Percentiles rank a stretch among this genome's conserved stretches.
phyloP scores from a whole-genome alignment of 2,329 filamentous ascomycete species.

The Arthrobotrys sphaeroides region DNA sequence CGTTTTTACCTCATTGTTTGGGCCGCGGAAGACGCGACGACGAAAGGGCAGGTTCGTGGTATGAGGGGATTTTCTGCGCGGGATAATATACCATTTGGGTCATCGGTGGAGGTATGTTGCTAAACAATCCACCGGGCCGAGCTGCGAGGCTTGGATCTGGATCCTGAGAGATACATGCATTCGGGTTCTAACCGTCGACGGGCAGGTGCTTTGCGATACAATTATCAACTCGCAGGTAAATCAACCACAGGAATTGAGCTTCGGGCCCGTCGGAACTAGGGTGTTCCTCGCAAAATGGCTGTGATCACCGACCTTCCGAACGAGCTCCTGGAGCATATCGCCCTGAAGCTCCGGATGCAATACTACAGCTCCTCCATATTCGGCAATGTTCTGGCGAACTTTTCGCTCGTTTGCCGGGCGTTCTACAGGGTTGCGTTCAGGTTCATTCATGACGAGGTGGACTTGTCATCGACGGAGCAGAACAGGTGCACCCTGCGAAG shows the following conservation, averaged over 20 bases:
- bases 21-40: not conserved
- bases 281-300: not conserved
- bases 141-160: too few species aligned
- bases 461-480: not conserved
- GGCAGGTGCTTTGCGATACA: not conserved
- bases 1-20: not conserved
- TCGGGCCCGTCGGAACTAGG: not conserved
- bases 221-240: not conserved
- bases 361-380: not conserved
- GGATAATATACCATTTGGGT: not conserved
- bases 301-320: constrained; percentile 18
- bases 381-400: constrained; percentile 7
- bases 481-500: not conserved
- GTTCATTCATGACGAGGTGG: constrained; percentile 16
- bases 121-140: not conserved
- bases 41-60: not conserved
- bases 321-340: constrained; percentile 34
- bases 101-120: not conserved
- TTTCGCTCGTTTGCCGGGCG: constrained; percentile 12
- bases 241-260: not conserved
- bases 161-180: not conserved
- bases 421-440: constrained; percentile 36
- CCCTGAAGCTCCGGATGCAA: not conserved
- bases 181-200: not conserved
- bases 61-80: too few species aligned